Percentiles rank a stretch among this genome's conserved stretches.
phyloP scores from a whole-genome alignment of 495 filamentous ascomycete species.

The Annulohypoxylon bovei region DNA sequence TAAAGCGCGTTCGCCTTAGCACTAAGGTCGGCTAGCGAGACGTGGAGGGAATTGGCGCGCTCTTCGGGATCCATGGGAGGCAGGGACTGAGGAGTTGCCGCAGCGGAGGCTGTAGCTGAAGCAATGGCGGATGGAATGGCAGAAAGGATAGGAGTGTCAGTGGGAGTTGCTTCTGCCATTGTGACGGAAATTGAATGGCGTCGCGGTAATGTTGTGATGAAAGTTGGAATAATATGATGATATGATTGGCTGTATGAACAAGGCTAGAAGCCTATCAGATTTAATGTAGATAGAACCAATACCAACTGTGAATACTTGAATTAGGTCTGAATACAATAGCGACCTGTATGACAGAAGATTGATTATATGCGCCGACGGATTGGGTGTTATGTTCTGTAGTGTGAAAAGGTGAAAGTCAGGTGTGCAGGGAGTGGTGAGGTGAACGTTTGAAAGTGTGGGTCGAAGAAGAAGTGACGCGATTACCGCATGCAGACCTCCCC shows the following conservation, averaged over 20 bases:
- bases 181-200: constrained; percentile 11
- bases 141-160: constrained; percentile 39
- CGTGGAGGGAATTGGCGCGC: constrained; percentile 56
- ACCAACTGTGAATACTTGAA: constrained; percentile 1
- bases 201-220: neutral
- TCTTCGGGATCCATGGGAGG: constrained; percentile 54
- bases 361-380: constrained; percentile 1
- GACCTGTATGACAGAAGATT: constrained; percentile 5
- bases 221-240: neutral
- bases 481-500: constrained; percentile 37
- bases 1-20: constrained; percentile 70
- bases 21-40: constrained; percentile 66
- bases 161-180: constrained; percentile 45
- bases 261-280: neutral
- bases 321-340: neutral
- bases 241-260: neutral
- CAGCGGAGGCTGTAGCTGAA: constrained; percentile 39
- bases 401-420: constrained; percentile 27
- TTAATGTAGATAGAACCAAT: neutral
- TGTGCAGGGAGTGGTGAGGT: constrained; percentile 18
- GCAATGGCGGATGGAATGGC: constrained; percentile 41
- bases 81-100: constrained; percentile 42
- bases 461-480: constrained; percentile 34
- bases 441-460: constrained; percentile 2
- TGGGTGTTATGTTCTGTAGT: constrained; percentile 1